phyloP scores from a whole-genome alignment of 306 rosid species.

The Malus sylvestris region DNA sequence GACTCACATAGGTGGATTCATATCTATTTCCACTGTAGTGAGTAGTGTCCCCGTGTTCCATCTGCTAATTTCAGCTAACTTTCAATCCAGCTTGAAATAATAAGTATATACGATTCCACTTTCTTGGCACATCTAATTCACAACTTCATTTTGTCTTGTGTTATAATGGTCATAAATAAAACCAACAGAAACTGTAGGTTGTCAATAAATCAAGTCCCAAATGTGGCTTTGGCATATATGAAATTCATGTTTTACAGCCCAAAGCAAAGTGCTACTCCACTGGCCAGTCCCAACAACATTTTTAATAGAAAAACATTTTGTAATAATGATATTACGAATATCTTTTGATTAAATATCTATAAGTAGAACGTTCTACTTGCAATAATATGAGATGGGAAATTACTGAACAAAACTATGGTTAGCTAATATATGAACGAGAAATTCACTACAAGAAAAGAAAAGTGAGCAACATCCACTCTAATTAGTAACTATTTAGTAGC shows the following conservation, averaged over 20 bases:
- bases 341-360: not conserved
- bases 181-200: slow-evolving; percentile 15
- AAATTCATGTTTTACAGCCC: not conserved
- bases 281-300: not conserved
- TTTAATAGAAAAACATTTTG: not conserved
- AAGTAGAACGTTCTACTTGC: too few relatives aligned
- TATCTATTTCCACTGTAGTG: not conserved
- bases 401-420: too few relatives aligned
- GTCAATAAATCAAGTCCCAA: not conserved
- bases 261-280: not conserved
- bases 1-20: not conserved
- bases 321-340: not conserved
- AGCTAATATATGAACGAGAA: too few relatives aligned
- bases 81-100: not conserved
- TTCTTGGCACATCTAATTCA: not conserved
- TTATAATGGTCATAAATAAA: slow-evolving; percentile 18
- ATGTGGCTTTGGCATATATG: not conserved
- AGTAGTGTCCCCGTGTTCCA: not conserved
- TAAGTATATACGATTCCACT: not conserved
- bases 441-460: too few relatives aligned
- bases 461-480: too few relatives aligned
- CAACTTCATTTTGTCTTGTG: slow-evolving; percentile 5
- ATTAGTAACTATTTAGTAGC: too few relatives aligned
- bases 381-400: too few relatives aligned
- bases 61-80: not conserved